Evolutionary conservation across 805 yeast genomes (phyloP), one percentile per base, ranked within the genome.

Genomic region (Millerozyma acaciae): DNA sequence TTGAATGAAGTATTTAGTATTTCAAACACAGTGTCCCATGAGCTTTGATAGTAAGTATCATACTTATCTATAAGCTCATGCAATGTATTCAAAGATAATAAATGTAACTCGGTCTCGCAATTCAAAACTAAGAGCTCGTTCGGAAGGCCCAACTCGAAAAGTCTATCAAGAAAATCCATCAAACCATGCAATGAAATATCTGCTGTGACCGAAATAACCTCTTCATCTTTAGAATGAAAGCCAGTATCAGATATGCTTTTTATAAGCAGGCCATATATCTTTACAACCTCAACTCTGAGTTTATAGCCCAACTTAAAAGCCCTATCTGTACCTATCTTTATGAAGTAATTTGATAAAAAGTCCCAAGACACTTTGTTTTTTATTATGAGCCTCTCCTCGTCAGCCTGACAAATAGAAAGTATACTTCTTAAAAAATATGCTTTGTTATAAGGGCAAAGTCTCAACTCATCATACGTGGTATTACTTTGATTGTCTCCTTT

Each of bases 51-150:
- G 32, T 80, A 65, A 5, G 67, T 59, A 21, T 95, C 97, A 50
- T 77, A 83, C 44, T 82, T 78, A 47, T 88, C 94, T 20, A 90
- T 67, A n/a, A 89, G 65, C 19, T 70, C 76, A 49, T 79, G 82
- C 32, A 90, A 54, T 0, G 86, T 80, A 18, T 76, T 71, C 25
- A 89, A 61, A 0, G 75, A 57, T 18, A 71, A 71, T 12, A 83
- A 68, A 39, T 81, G 76, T 39, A 87, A 75, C 33, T 83, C 89
- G 2, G 79, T 71, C 43, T 82, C 87, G 20, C 78, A 73, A 42
- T 76, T 75, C 35, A 75, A 60, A 1, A 75, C 54, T 34, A 71
- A 47, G 7, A 66, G 45, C 40, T 74, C 78, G 14, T 50, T 47
- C 1, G 77, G 64, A 34, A 40, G 33, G 2, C 60, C 62, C 8